phyloP scores from a whole-genome alignment of 2,329 filamentous ascomycete genomes.

The Hypoxylon sp. region DNA sequence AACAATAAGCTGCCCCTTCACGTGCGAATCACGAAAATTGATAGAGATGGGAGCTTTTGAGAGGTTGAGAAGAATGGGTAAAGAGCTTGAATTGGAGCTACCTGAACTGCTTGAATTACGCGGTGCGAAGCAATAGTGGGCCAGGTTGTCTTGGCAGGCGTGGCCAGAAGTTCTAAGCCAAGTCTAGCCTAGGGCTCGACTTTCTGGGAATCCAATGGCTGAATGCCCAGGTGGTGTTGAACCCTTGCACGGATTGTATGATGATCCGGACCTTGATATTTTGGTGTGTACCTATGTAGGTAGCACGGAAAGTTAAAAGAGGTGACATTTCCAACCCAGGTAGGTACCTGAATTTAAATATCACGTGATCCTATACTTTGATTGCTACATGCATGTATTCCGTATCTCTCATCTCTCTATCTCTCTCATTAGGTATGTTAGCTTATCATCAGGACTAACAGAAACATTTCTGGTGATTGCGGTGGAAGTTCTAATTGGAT shows the following conservation, averaged over 20 bases:
- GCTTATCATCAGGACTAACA: too few species aligned
- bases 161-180: not conserved
- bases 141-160: slow-evolving; percentile 27
- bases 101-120: slow-evolving; percentile 35
- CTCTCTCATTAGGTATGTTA: too few species aligned
- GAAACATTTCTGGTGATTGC: not conserved
- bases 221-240: not conserved
- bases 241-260: slow-evolving; percentile 12
- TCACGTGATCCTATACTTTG: slow-evolving; percentile 23
- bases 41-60: slow-evolving; percentile 48
- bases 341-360: not conserved
- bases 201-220: not conserved
- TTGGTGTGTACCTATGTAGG: too few species aligned
- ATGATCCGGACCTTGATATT: slow-evolving; percentile 18
- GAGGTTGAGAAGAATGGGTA: slow-evolving; percentile 47
- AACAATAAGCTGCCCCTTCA: slow-evolving; percentile 40
- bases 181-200: not conserved
- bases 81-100: slow-evolving; percentile 45
- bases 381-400: not conserved
- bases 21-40: slow-evolving; percentile 48
- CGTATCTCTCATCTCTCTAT: too few species aligned
- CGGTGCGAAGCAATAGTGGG: slow-evolving; percentile 41
- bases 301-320: not conserved
- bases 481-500: not conserved
- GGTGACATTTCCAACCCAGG: not conserved